Evolutionary conservation across 1,284 basidiomycete species (phyloP), one percentile per base, ranked within the genome.

Genomic region (Leccinum subrobustum): DNA sequence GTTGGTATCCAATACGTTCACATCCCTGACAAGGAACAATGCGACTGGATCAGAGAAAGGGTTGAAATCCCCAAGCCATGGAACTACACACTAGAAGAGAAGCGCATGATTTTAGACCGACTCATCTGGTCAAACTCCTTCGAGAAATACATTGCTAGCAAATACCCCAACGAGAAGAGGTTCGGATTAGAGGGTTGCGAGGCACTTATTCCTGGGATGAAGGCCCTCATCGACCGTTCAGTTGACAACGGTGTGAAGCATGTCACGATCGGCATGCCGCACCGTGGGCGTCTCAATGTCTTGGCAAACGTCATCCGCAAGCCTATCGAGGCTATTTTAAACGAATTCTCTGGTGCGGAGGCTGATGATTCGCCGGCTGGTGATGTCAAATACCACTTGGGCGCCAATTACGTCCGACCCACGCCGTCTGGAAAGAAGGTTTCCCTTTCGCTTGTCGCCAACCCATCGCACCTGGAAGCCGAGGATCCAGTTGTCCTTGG

Each of bases 61-160:
- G 85, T 99, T 59, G 97, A 99, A 78, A 91, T 92, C 23, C 97
- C 97, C 4, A 89, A 93, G 69, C 96, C 96, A n/a, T 98, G 95
- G 95, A 94, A 95, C 73, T 99, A 99, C 80, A 91, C 91, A 52
- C 86, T 95, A 62, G 97, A 99, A 73, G 96, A 99, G 82, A 99
- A 99, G 81, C 89, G 95, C 61, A 96, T 97, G 91, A 97, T 99
- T 67, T 86, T 99, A 62, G 97, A 99, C 79, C 93, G 97, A 63
- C 88, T 98, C 71, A 98, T 98, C 77, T 99, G 97, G 97, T 99
- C 96, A 29, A 96, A 99, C 75, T 92, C 93, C 5, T 98, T 99
- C 71, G 97, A 99, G 78, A 96, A 96, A 74, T 99, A 98, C 82
- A 96, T 99, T 68, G 90, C 95, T 23, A 93, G 89, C 82, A 99